phyloP scores from a whole-genome alignment of 306 rosid genomes.

The Castanea crenata region DNA sequence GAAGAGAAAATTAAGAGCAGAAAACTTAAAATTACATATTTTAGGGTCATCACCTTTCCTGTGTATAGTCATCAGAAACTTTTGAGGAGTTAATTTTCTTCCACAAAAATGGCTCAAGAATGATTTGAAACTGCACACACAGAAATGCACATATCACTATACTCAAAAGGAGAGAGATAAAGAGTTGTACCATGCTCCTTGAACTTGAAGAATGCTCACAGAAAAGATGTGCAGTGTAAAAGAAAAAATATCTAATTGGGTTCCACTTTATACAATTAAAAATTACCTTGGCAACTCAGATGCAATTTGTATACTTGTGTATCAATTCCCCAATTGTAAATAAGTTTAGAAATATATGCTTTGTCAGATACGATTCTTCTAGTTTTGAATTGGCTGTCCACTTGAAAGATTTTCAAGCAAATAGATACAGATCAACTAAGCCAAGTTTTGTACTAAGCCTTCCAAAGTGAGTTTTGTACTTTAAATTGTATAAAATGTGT shows the following conservation, averaged over 20 bases:
- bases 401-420: background rate
- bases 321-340: background rate
- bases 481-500: background rate
- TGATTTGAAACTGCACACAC: constrained; percentile 62
- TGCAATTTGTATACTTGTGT: background rate
- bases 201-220: background rate
- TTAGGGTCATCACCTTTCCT: constrained; percentile 58
- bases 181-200: background rate
- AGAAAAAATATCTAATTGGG: too few relatives aligned
- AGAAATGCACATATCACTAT: constrained; percentile 26
- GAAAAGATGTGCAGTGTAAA: background rate
- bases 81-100: constrained; percentile 44
- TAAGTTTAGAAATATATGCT: background rate
- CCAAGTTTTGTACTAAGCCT: background rate
- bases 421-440: background rate
- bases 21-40: constrained; percentile 12
- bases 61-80: constrained; percentile 44
- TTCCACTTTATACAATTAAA: background rate
- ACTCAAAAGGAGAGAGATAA: background rate
- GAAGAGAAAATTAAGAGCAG: constrained; percentile 1
- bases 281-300: background rate
- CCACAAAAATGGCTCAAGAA: constrained; percentile 93
- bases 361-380: background rate
- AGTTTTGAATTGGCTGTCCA: background rate
- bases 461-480: background rate